phyloP scores from a whole-genome alignment of 2,329 filamentous ascomycete species.

The Botrytis pseudocinerea region DNA sequence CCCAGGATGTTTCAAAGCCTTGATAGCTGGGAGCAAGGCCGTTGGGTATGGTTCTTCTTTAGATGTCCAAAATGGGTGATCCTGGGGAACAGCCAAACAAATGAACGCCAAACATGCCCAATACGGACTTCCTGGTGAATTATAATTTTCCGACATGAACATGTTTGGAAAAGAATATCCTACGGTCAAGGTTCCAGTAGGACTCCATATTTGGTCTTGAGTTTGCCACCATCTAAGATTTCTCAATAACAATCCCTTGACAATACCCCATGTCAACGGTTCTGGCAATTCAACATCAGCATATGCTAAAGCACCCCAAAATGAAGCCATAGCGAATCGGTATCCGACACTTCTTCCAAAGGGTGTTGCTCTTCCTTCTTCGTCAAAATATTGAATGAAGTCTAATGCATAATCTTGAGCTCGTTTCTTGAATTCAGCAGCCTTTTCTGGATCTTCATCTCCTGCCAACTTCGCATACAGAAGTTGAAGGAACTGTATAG shows the following conservation, averaged over 20 bases:
- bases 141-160: slow-evolving; percentile 81
- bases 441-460: slow-evolving; percentile 64
- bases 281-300: slow-evolving; percentile 71
- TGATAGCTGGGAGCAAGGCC: slow-evolving; percentile 57
- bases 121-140: slow-evolving; percentile 70
- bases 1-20: slow-evolving; percentile 64
- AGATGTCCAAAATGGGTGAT: slow-evolving; percentile 74
- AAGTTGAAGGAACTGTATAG: slow-evolving; percentile 77
- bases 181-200: slow-evolving; percentile 70
- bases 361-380: slow-evolving; percentile 69
- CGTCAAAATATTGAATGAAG: slow-evolving; percentile 74
- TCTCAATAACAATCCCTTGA: slow-evolving; percentile 72
- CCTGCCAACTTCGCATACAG: slow-evolving; percentile 72
- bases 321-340: slow-evolving; percentile 82
- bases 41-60: slow-evolving; percentile 62
- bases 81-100: slow-evolving; percentile 66
- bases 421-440: slow-evolving; percentile 67
- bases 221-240: slow-evolving; percentile 80
- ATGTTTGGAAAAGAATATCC: slow-evolving; percentile 80
- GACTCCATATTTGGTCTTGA: slow-evolving; percentile 71
- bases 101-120: slow-evolving; percentile 81
- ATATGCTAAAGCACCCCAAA: slow-evolving; percentile 77
- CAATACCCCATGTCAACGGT: slow-evolving; percentile 75
- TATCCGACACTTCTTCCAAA: slow-evolving; percentile 79
- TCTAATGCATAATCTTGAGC: slow-evolving; percentile 68